Base-by-base conservation (phyloP, 805 yeast species). In the Hagleromyces aurorensis region DNA sequence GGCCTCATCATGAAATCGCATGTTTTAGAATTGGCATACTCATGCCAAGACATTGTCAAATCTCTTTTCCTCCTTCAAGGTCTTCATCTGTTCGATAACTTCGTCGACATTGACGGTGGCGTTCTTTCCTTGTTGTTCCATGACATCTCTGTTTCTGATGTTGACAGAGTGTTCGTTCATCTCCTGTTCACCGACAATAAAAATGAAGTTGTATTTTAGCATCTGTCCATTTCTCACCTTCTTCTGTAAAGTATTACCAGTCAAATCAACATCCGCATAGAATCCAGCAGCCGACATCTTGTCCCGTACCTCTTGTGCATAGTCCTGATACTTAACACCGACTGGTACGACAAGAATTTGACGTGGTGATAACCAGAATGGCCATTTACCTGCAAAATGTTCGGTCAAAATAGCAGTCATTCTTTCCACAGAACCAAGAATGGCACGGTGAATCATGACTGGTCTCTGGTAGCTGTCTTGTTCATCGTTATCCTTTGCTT, bases 341-440 rank as follows among this genome's bases (percentile, higher is more conserved):
- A 91, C 96, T 47, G 98, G 98, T 17, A 91, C 91, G 50, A 91
- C 93, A 49, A 89, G 69, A 35, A 89, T 73, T 67, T 91, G 99
- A 68, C 98, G 81, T 53, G 99, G 99, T n/a, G 97, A 87, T 57
- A 91, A 71, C 98, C 98, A 91, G 72, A 91, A 84, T 54, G 99
- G 99, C 99, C 99, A 91, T 61, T 86, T 91, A 53, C 99, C 99
- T 56, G 87, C 95, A 65, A 70, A 91, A 67, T 91, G 98, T 65
- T 91, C 99, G 36, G 94, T 87, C 61, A 91, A 75, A 49, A 91
- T 89, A 41, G 96, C 98, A 41, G 95, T 83, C 97, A 91, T 87
- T 72, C 99, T 83, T 71, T 91, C 99, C 38, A 91, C 93, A 25
- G 96, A 84, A 46, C 99, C 99, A 56, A 89, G 73, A 45, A 91